Conservation (phyloP, 768 basidiomycete species). For the Cystoderma amianthinum region DNA sequence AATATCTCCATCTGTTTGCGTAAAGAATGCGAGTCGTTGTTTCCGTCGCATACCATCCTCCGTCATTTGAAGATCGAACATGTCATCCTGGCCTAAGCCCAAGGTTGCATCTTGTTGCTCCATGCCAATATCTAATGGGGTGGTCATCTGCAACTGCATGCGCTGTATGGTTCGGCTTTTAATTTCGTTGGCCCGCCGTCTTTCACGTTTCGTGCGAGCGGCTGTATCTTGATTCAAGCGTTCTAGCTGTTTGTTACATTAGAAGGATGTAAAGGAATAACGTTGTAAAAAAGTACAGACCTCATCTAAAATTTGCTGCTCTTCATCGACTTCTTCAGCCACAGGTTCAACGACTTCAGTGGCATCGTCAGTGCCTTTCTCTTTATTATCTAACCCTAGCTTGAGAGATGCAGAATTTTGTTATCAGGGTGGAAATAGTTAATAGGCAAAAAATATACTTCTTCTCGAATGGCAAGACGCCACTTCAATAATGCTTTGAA, state of each 20-base stretch:
- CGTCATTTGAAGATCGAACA: conserved; percentile 77
- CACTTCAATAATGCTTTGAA: conserved; percentile 92
- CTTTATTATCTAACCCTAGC: conserved; percentile 82
- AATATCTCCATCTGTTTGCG: no score
- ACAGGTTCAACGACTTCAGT: conserved; percentile 70
- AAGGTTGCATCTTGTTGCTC: conserved; percentile 76
- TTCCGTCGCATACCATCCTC: conserved; percentile 35
- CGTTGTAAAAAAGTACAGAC: conserved; percentile 29
- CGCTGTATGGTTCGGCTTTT: conserved; percentile 84
- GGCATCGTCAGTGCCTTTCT: conserved; percentile 63
- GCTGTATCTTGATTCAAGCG: conserved; percentile 73
- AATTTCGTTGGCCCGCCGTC: conserved; percentile 82
- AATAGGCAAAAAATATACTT: conserved; percentile 39
- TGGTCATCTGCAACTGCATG: conserved; percentile 96
- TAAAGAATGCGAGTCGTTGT: conserved; percentile 28
- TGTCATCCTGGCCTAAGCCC: conserved; percentile 70
- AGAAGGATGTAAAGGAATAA: conserved; percentile 5
- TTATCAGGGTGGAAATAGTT: conserved; percentile 1
- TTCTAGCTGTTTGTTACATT: conserved; percentile 61
- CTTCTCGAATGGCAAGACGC: conserved; percentile 82
- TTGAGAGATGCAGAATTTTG: no score
- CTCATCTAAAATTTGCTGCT: conserved; percentile 86
- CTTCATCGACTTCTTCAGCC: conserved; percentile 71
- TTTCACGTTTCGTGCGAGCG: conserved; percentile 70
- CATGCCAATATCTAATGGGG: conserved; percentile 92